A percentile compares a stretch with the other conserved stretches of the same genome.
Conservation (phyloP, 1,139 yeast species). For the Magnusiomyces paraingens region DNA sequence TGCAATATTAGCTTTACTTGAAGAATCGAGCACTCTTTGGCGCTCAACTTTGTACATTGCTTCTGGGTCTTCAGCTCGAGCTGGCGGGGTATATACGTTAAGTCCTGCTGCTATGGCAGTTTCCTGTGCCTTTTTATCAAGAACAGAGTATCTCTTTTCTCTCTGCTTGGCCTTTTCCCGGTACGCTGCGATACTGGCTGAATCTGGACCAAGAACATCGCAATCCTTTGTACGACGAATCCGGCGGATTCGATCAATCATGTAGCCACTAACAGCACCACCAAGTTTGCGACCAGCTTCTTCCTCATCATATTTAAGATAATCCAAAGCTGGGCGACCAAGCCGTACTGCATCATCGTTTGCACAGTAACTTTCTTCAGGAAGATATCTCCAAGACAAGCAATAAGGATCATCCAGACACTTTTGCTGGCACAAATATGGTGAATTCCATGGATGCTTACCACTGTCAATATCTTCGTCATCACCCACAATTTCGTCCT, state of each 20-base stretch:
- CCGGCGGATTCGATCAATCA: slow-evolving; percentile 24
- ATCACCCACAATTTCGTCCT: slow-evolving; percentile 5
- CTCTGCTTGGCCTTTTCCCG: neutral
- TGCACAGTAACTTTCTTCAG: slow-evolving; percentile 8
- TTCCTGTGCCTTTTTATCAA: neutral
- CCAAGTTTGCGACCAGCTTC: slow-evolving; percentile 8
- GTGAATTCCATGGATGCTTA: slow-evolving; percentile 12
- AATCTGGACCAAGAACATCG: slow-evolving; percentile 12
- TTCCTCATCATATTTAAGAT: slow-evolving; percentile 12
- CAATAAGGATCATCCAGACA: slow-evolving; percentile 18
- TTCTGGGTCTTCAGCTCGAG: neutral
- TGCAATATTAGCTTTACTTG: no score
- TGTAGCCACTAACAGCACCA: slow-evolving; percentile 21
- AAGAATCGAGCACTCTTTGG: no score
- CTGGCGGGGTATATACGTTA: no score
- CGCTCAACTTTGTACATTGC: neutral
- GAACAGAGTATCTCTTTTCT: neutral
- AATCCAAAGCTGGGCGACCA: slow-evolving; percentile 13
- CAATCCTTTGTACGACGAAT: slow-evolving; percentile 20
- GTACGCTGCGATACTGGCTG: neutral
- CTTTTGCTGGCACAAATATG: slow-evolving; percentile 13
- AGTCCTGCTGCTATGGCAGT: no score
- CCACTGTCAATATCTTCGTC: slow-evolving; percentile 2
- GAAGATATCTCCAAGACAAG: slow-evolving; percentile 20
- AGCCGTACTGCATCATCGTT: slow-evolving; percentile 4